Conservation (phyloP, 164 flowering plant genomes). For the Vitis rupestris region DNA sequence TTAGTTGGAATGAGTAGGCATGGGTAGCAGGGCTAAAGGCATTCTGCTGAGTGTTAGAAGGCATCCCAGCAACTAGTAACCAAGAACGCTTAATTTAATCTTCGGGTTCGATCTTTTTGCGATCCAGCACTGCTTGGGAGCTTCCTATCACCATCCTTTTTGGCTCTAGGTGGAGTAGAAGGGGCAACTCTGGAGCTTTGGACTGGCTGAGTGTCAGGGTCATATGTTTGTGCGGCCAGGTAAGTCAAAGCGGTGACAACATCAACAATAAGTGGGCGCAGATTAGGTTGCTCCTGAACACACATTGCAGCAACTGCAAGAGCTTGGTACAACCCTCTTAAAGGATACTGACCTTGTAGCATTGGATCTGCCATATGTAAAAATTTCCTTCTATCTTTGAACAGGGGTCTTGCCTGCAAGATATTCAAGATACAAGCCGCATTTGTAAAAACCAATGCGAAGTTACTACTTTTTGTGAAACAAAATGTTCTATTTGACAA, state of each 20-base stretch:
- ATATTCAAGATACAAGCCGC: background rate
- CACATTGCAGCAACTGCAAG: constrained; percentile 47
- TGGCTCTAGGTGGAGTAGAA: constrained; percentile 23
- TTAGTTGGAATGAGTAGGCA: background rate
- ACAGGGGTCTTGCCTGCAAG: constrained; percentile 43
- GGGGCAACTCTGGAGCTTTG: constrained; percentile 17
- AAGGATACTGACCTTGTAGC: constrained; percentile 40
- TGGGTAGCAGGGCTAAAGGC: background rate
- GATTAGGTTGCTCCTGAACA: constrained; percentile 39
- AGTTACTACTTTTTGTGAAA: background rate
- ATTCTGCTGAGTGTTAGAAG: background rate
- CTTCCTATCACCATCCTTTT: constrained; percentile 17
- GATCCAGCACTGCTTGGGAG: constrained; percentile 5
- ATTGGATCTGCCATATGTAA: constrained; percentile 39
- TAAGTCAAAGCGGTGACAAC: constrained; percentile 38
- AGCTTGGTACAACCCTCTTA: constrained; percentile 44
- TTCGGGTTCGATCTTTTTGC: constrained; percentile 10
- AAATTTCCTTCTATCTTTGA: constrained; percentile 32
- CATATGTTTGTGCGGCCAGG: constrained; percentile 36
- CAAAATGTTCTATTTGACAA: too few species aligned
- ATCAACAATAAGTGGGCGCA: constrained; percentile 39
- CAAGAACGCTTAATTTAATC: background rate
- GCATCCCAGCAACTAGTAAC: background rate
- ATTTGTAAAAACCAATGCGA: background rate
- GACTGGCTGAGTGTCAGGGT: constrained; percentile 18